Evolutionary conservation across 1,284 basidiomycete species (phyloP).

Genomic region (Schizophyllum amplum): DNA sequence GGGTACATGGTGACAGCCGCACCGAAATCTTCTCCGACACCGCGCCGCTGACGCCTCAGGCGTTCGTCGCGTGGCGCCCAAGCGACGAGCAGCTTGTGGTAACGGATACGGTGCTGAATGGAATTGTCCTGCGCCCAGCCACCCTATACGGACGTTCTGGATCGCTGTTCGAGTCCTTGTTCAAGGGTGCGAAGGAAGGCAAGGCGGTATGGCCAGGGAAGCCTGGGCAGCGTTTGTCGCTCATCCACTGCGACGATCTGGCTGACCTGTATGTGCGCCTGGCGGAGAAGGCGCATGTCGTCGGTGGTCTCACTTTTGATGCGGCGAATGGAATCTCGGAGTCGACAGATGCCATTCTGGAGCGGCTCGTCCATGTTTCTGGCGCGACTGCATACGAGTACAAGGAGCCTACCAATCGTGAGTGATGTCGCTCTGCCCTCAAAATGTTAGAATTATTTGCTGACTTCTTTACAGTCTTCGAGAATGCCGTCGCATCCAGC

Average conservation of each 20-base stretch:
- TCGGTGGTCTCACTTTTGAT: slow-evolving; percentile 37
- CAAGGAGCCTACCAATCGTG: slow-evolving; percentile 23
- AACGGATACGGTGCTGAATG: slow-evolving; percentile 27
- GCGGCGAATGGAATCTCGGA: slow-evolving; percentile 37
- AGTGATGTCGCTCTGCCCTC: slow-evolving; percentile 17
- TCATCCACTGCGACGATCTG: slow-evolving; percentile 43
- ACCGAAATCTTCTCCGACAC: slow-evolving; percentile 26
- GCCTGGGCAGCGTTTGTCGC: slow-evolving; percentile 31
- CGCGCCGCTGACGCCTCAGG: slow-evolving; percentile 22
- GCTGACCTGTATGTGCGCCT: slow-evolving; percentile 38
- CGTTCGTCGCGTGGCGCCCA: slow-evolving; percentile 29
- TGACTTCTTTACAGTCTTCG: slow-evolving; percentile 19
- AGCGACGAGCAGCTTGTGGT: slow-evolving; percentile 29
- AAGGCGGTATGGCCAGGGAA: slow-evolving; percentile 31
- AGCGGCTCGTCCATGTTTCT: slow-evolving; percentile 32
- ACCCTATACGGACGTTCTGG: slow-evolving; percentile 40
- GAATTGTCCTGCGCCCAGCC: slow-evolving; percentile 42
- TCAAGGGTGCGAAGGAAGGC: slow-evolving; percentile 27
- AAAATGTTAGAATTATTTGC: slow-evolving; percentile 2
- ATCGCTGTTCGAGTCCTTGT: slow-evolving; percentile 30
- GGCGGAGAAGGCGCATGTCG: slow-evolving; percentile 31
- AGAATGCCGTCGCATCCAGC: slow-evolving; percentile 24
- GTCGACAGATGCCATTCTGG: slow-evolving; percentile 35
- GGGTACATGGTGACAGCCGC: slow-evolving; percentile 37
- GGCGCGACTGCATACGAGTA: slow-evolving; percentile 18